Base-by-base conservation (phyloP, 495 filamentous ascomycete genomes). In the Aspergillus olivimuriae region DNA sequence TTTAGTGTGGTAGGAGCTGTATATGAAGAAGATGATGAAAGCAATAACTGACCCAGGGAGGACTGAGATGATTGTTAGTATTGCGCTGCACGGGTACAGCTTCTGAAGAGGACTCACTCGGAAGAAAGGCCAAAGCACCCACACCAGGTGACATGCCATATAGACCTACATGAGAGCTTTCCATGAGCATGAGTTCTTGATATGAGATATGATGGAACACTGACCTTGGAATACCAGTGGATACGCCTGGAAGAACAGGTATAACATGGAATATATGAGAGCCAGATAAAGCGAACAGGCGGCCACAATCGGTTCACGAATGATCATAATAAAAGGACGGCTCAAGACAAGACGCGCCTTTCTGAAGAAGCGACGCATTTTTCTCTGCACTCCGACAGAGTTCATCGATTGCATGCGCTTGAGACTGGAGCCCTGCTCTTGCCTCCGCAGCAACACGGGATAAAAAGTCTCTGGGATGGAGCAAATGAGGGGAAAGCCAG, bases 391-490 rank as follows among this genome's bases (percentile, higher is more conserved):
- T 33, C 26, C 22, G 8, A 12, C 35, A 20, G 12, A 33, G 15
- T 28, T 31, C 2, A 17, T 9, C 31, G 37, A 35, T 10, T 18
- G 15, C 2, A 11, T 35, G 10, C 18, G 18, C 14, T 12, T 78
- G 18, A 3, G 7, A 19, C 7, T 16, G 0, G 21, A 5, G 11
- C 34, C 14, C 48, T 65, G 68, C 12, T 81, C 83, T 21, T 81
- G 66, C n/a, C 60, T 48, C 5, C 70, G 69, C 10, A 86, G 71
- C 39, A 89, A 74, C 0, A 76, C 79, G 1, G 85, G 84, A 1
- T 76, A 75, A 52, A 87, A 89, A 0, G 84, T 89, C 55, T 79
- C 64, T 0, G 76, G 74, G 12, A 81, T 58, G 28, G 69, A 63
- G 31, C 69, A 12, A 2, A 77, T 39, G 11, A 72, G 47, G 9